A percentile compares a stretch with the other conserved stretches of the same genome.
phyloP scores from a whole-genome alignment of 169 alveolate species.

The Amoebophrya sp. region DNA sequence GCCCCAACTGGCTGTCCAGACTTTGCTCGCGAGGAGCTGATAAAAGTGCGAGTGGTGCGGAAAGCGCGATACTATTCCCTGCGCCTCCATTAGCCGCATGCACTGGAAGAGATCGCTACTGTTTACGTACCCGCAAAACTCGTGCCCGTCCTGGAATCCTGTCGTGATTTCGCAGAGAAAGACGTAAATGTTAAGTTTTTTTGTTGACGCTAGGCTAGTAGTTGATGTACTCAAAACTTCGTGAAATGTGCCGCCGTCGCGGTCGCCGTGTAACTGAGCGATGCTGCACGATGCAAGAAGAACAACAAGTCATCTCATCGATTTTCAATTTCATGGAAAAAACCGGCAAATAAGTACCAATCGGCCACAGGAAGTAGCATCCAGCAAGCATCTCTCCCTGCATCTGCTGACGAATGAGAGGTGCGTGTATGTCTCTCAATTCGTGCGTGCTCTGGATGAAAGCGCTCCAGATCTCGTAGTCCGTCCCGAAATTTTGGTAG shows the following conservation, averaged over 20 bases:
- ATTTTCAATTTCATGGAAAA: background rate
- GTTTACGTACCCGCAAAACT: background rate
- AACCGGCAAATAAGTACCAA: background rate
- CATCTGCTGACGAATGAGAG: background rate
- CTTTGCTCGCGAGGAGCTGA: background rate
- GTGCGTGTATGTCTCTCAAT: background rate
- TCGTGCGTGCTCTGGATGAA: background rate
- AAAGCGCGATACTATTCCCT: background rate
- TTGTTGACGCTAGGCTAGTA: too few species aligned
- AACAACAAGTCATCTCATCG: too few species aligned
- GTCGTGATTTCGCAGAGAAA: too few species aligned
- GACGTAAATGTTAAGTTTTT: too few species aligned
- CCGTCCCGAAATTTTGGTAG: background rate
- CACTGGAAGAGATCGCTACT: background rate
- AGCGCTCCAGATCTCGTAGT: background rate
- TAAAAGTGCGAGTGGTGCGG: background rate
- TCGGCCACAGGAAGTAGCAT: background rate
- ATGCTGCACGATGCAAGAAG: too few species aligned
- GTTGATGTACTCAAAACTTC: too few species aligned
- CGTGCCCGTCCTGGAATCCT: background rate
- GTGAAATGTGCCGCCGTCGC: too few species aligned
- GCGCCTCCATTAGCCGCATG: background rate
- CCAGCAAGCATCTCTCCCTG: background rate
- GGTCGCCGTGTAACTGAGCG: too few species aligned
- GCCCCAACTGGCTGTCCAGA: background rate